Percentiles rank a stretch among this genome's conserved stretches.
Conservation (phyloP, 2,329 filamentous ascomycete species). For the Ceratocystis eucalypticola region DNA sequence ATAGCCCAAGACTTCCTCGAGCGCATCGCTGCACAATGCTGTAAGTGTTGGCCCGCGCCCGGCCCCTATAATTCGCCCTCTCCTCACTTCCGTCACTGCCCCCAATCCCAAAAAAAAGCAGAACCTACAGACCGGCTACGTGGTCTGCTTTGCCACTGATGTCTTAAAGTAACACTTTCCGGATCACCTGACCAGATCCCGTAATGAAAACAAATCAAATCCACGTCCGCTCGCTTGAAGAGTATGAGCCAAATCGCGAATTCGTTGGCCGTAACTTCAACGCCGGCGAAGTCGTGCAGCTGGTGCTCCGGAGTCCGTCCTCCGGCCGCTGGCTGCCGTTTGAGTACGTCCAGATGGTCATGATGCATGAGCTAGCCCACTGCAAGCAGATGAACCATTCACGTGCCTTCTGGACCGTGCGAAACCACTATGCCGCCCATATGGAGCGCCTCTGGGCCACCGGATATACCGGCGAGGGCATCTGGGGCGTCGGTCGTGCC, state of each 20-base stretch:
- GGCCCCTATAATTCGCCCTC: not conserved
- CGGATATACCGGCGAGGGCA: slow-evolving; percentile 63
- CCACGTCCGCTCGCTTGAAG: slow-evolving; percentile 54
- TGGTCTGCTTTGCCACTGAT: not conserved
- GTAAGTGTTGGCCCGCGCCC: slow-evolving; percentile 28
- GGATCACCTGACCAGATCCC: slow-evolving; percentile 35
- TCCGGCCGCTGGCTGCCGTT: slow-evolving; percentile 65
- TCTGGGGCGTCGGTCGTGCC: slow-evolving; percentile 63
- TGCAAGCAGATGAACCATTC: slow-evolving; percentile 89
- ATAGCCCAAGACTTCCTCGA: slow-evolving; percentile 58
- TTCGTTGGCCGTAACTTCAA: slow-evolving; percentile 88
- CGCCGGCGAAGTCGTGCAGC: slow-evolving; percentile 71
- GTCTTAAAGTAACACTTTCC: not conserved
- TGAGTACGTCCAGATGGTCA: slow-evolving; percentile 79
- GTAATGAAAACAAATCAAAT: slow-evolving; percentile 55
- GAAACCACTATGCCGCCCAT: slow-evolving; percentile 57
- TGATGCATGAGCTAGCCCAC: slow-evolving; percentile 86
- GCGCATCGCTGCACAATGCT: slow-evolving; percentile 67
- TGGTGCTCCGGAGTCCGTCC: slow-evolving; percentile 57
- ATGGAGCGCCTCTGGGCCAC: slow-evolving; percentile 57
- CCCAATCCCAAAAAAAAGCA: not conserved
- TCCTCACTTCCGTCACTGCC: not conserved
- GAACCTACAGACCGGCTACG: not conserved
- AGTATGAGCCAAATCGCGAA: slow-evolving; percentile 66
- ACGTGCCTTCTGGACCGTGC: slow-evolving; percentile 64